These are phyloP conservation scores for Penicillium angulare DNA, from an alignment of 495 filamentous ascomycete species.

Conservation along the genomic window DNA sequence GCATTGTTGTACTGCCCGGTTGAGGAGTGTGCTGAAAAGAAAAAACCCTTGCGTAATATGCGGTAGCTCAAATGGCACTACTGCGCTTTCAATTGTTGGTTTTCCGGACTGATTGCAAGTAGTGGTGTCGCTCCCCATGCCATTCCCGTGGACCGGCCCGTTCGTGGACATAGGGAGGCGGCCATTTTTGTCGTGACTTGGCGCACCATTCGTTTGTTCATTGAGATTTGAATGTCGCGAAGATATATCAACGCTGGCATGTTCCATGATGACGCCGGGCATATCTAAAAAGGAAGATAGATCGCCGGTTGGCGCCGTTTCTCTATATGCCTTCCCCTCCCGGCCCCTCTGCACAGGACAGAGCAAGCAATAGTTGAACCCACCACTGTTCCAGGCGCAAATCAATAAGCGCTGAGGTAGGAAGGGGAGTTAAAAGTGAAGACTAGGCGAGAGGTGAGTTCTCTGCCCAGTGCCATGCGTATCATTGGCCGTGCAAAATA, in stretches of 20 bases:
- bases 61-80: constrained; percentile 64
- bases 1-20: constrained; percentile 76
- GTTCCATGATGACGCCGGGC: constrained; percentile 50
- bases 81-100: neutral
- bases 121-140: constrained; percentile 15
- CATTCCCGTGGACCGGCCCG: constrained; percentile 32
- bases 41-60: constrained; percentile 78
- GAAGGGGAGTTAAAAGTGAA: constrained; percentile 30
- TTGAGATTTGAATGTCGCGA: constrained; percentile 21
- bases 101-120: constrained; percentile 13
- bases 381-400: constrained; percentile 16
- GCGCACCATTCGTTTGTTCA: constrained; percentile 26
- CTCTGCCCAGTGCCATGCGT: constrained; percentile 35
- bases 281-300: constrained; percentile 29
- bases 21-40: constrained; percentile 66
- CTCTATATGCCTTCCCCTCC: constrained; percentile 29
- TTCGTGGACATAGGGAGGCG: constrained; percentile 21
- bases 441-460: constrained; percentile 7
- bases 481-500: constrained; percentile 19
- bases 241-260: constrained; percentile 32
- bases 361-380: constrained; percentile 21
- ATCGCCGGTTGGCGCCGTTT: neutral
- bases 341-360: constrained; percentile 32
- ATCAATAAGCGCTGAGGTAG: constrained; percentile 21
- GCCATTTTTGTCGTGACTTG: constrained; percentile 14